Conservation (phyloP, 257 asterid species). For the Fraxinus excelsior region DNA sequence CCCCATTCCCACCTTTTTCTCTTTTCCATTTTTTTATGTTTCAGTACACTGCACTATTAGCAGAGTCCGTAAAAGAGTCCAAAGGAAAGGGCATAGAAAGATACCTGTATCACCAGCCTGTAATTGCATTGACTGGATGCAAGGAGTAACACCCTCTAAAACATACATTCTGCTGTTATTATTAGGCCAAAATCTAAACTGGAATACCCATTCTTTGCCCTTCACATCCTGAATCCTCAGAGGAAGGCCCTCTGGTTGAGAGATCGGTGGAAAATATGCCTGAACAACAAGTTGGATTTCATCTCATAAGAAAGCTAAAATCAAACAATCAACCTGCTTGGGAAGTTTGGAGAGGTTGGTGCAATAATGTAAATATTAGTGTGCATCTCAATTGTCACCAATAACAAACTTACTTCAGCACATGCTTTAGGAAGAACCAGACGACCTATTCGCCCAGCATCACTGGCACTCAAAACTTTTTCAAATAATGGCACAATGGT, state of each 20-base stretch:
- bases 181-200: constrained; percentile 97
- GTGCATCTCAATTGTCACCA: constrained; percentile 12
- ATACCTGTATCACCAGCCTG: constrained; percentile 99
- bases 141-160: constrained; percentile 95
- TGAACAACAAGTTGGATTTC: constrained; percentile 34
- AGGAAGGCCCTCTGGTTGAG: constrained; percentile 99
- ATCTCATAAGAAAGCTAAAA: constrained; percentile 20
- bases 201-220: constrained; percentile 98
- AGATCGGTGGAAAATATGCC: constrained; percentile 96
- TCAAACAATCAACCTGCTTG: background rate
- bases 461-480: constrained; percentile 98
- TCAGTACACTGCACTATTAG: background rate
- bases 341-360: background rate
- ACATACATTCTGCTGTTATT: constrained; percentile 98
- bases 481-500: constrained; percentile 88
- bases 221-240: constrained; percentile 92
- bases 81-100: background rate
- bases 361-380: background rate
- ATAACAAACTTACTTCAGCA: constrained; percentile 75
- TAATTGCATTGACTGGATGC: constrained; percentile 96
- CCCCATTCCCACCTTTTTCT: background rate
- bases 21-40: background rate
- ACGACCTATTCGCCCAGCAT: constrained; percentile 98
- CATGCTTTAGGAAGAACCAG: constrained; percentile 99
- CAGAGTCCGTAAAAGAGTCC: background rate